Percentiles rank a stretch among this genome's conserved stretches.
These are phyloP conservation scores for Hypoxylon trugodes DNA, from an alignment of 495 filamentous ascomycete species.

Conservation along the genomic window DNA sequence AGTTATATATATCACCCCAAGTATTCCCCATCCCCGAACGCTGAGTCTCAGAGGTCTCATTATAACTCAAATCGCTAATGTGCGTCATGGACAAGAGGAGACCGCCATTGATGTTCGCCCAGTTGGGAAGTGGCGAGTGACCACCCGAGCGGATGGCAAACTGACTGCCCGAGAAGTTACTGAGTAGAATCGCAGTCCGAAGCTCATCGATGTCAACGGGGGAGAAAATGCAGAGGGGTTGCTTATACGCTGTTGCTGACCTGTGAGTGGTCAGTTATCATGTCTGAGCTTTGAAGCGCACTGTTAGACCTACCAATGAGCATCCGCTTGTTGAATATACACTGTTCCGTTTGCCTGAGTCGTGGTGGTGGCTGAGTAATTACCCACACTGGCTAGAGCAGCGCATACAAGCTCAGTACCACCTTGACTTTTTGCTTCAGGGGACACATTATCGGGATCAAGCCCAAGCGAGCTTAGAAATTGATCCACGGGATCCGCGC, in stretches of 20 bases:
- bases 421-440: too few species aligned
- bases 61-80: not conserved
- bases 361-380: too few species aligned
- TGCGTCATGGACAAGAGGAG: slow-evolving; percentile 3
- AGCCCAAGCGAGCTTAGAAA: too few species aligned
- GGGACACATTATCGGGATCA: too few species aligned
- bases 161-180: not conserved
- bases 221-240: not conserved
- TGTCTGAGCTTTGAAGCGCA: not conserved
- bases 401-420: too few species aligned
- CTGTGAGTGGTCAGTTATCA: not conserved
- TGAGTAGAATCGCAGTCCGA: not conserved
- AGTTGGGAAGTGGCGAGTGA: slow-evolving; percentile 1
- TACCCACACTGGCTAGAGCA: too few species aligned
- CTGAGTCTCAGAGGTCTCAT: not conserved
- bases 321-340: not conserved
- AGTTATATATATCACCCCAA: not conserved
- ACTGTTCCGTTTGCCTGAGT: too few species aligned
- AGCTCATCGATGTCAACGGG: not conserved
- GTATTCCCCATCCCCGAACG: slow-evolving; percentile 6
- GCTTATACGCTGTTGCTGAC: slow-evolving; percentile 5
- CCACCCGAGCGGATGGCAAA: slow-evolving; percentile 1
- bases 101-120: not conserved
- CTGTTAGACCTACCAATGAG: slow-evolving; percentile 1
- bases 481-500: too few species aligned